Base-by-base conservation (phyloP, 2,329 filamentous ascomycete species). In the Colletotrichum brevisporum region DNA sequence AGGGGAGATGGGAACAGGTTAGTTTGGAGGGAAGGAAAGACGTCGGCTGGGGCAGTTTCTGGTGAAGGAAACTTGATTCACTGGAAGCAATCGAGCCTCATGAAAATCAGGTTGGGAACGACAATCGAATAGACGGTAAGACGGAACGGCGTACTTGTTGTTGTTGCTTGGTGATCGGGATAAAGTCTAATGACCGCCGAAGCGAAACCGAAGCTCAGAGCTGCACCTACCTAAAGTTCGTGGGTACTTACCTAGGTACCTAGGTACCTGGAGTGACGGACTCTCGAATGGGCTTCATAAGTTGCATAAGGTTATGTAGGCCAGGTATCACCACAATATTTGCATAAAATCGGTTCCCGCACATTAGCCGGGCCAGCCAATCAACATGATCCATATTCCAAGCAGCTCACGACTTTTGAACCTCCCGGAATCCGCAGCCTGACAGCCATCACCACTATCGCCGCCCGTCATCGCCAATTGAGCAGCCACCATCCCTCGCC, bases 401-500 rank as follows among this genome's bases (percentile, higher is more conserved):
- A 72, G 71, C 71, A 72, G 67, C 65, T 71, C 69, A 72, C 71
- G 71, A 72, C 68, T 72, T 69, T 72, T 72, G 70, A 71, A 67
- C 68, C 63, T 72, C 70, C 55, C 55, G 70, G 58, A 53, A 59
- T 63, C 67, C 70, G 66, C 71, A 60, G 60, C 56, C 59, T 55
- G 39, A 27, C 50, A 47, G 62, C 56, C 36, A 57, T 48, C 56
- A 52, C 13, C 50, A 55, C 36, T n/a, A 45, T 16, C 62, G 66
- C 55, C 54, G 50, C 31, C 61, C 57, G 41, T 52, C 67, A 71
- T 72, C 70, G 71, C 74, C 72, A 66, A 75, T 76, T 76, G 75
- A 75, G 70, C 71, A 64, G 71, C 73, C 56, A 67, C 71, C 64
- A 73, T 58, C 75, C 71, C 70, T 76, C 77, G 77, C 74, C 73